phyloP scores from a whole-genome alignment of 129 eudicot species.

The Scalesia atractyloides region DNA sequence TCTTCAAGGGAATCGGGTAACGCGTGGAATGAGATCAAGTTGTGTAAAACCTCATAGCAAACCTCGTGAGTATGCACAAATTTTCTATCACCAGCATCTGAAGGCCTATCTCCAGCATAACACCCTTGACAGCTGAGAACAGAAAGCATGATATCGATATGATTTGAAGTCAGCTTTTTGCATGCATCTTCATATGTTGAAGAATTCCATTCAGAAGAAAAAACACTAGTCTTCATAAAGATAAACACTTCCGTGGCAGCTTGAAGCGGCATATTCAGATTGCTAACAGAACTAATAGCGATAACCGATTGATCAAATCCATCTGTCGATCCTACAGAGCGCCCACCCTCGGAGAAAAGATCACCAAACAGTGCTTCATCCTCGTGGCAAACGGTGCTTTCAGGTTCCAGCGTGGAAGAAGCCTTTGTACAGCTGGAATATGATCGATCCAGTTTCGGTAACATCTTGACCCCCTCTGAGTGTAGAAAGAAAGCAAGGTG shows the following conservation, averaged over 20 bases:
- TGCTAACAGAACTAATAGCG: conserved; percentile 50
- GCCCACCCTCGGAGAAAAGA: conserved; percentile 91
- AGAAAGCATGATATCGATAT: conserved; percentile 69
- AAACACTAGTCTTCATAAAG: conserved; percentile 58
- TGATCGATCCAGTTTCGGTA: conserved; percentile 68
- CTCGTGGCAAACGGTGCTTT: conserved; percentile 76
- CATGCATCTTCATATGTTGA: conserved; percentile 65
- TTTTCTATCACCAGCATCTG: conserved; percentile 58
- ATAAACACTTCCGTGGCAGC: conserved; percentile 72
- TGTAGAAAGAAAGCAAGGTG: conserved; percentile 77
- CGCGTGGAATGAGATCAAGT: conserved; percentile 53
- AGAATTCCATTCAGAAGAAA: conserved; percentile 77
- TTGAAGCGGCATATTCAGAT: conserved; percentile 69
- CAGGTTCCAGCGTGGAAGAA: conserved; percentile 60
- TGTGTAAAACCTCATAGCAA: conserved; percentile 80
- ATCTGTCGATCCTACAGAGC: conserved; percentile 87
- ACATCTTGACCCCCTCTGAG: conserved; percentile 78
- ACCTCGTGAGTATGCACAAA: conserved; percentile 55
- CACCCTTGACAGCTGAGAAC: conserved; percentile 60
- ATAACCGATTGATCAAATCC: conserved; percentile 70
- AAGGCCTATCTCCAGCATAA: conserved; percentile 52
- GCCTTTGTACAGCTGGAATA: conserved; percentile 65
- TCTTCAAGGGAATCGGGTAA: conserved; percentile 68
- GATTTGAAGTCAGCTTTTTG: conserved; percentile 57
- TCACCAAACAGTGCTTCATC: conserved; percentile 98